phyloP scores from a whole-genome alignment of 2,329 filamentous ascomycete species.

The Dendryphion nanum region DNA sequence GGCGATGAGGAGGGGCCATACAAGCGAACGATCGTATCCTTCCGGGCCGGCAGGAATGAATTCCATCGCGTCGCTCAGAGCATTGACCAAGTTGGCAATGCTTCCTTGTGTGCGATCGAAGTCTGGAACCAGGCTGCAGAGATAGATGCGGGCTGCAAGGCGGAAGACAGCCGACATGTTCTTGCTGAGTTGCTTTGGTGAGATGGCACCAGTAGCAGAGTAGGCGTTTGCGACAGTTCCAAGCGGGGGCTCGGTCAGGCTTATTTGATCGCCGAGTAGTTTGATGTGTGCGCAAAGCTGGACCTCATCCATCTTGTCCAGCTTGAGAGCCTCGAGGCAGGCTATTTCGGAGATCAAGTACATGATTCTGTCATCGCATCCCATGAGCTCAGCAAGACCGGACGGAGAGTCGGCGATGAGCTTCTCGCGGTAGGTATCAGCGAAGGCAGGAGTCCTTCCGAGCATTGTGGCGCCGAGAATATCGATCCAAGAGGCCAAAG shows the following conservation, averaged over 20 bases:
- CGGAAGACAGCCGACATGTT: slow-evolving; percentile 93
- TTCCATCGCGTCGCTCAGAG: slow-evolving; percentile 72
- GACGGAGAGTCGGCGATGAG: slow-evolving; percentile 66
- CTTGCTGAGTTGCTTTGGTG: slow-evolving; percentile 76
- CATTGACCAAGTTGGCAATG: slow-evolving; percentile 73
- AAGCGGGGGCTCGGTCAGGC: slow-evolving; percentile 67
- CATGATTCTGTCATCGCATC: slow-evolving; percentile 96
- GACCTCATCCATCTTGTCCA: slow-evolving; percentile 74
- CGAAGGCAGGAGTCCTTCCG: slow-evolving; percentile 80
- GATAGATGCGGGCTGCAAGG: slow-evolving; percentile 87
- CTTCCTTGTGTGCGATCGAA: slow-evolving; percentile 74
- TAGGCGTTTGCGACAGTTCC: slow-evolving; percentile 51
- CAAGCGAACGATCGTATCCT: slow-evolving; percentile 86
- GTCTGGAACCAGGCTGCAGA: slow-evolving; percentile 92
- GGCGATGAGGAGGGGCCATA: slow-evolving; percentile 89
- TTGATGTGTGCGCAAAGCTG: slow-evolving; percentile 86
- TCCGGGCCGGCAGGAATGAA: slow-evolving; percentile 77
- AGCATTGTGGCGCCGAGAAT: slow-evolving; percentile 93
- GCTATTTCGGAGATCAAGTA: slow-evolving; percentile 97
- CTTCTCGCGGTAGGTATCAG: slow-evolving; percentile 94
- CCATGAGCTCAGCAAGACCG: slow-evolving; percentile 90
- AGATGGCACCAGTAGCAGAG: slow-evolving; percentile 67
- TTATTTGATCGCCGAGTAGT: slow-evolving; percentile 83
- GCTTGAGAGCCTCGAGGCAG: slow-evolving; percentile 87
- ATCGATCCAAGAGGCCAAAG: slow-evolving; percentile 90